These are phyloP conservation scores for Passalora sequoiae DNA, from an alignment of 2,329 filamentous ascomycete species.

Conservation along the genomic window DNA sequence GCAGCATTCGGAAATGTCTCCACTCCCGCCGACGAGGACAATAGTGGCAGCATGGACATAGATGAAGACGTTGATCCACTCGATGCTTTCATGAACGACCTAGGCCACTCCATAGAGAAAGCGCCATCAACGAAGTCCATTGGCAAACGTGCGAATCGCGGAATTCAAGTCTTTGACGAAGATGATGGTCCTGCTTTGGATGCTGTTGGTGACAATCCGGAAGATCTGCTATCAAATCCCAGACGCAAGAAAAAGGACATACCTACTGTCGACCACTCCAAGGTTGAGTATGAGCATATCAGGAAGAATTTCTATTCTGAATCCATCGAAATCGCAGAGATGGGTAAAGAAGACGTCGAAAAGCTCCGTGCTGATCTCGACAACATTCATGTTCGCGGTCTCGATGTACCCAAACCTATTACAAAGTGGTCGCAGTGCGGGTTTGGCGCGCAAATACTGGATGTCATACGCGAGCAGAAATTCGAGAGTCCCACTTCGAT, in stretches of 20 bases:
- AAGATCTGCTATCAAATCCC: conserved; percentile 58
- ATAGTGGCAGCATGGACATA: conserved; percentile 33
- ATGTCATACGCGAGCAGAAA: conserved; percentile 73
- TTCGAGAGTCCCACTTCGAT: conserved; percentile 90
- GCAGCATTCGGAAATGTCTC: conserved; percentile 26
- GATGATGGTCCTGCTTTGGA: conserved; percentile 65
- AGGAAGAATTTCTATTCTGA: conserved; percentile 94
- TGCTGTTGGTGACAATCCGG: conserved; percentile 58
- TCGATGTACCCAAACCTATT: conserved; percentile 86
- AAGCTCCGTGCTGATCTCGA: conserved; percentile 82
- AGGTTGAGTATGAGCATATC: conserved; percentile 78
- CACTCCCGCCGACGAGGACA: conserved; percentile 12
- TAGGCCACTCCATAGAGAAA: conserved; percentile 49
- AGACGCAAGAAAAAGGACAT: conserved; percentile 91
- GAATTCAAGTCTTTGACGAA: conserved; percentile 83
- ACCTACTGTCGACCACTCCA: conserved; percentile 78
- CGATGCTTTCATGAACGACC: conserved; percentile 90
- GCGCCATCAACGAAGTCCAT: conserved; percentile 31
- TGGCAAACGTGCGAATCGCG: conserved; percentile 52
- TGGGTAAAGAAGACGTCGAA: conserved; percentile 78
- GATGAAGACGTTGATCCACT: conserved; percentile 78
- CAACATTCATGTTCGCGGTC: conserved; percentile 87
- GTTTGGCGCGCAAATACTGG: conserved; percentile 76
- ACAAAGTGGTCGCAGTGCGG: conserved; percentile 97
- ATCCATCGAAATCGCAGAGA: conserved; percentile 72